Evolutionary conservation across 768 basidiomycete genomes (phyloP).

Genomic region (Symmetrospora coprosmae): DNA sequence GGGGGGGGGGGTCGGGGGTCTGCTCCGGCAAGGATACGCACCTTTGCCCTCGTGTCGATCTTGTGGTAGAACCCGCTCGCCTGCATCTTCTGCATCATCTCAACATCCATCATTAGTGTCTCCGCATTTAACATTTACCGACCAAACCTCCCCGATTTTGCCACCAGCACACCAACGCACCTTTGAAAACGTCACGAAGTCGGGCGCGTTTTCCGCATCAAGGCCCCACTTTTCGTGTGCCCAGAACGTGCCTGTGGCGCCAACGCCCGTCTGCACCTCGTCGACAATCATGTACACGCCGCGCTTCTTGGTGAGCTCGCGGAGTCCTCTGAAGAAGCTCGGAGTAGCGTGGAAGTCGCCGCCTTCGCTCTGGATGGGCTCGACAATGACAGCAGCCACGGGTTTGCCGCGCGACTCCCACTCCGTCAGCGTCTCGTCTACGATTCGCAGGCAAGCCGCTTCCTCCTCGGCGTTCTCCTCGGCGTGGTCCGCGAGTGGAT

Average conservation of each 20-base stretch:
- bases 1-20: too few species aligned
- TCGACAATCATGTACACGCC: conserved; percentile 41
- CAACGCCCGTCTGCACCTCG: conserved; percentile 40
- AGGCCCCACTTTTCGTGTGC: conserved; percentile 41
- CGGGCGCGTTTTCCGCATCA: conserved; percentile 33
- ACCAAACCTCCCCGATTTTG: neutral
- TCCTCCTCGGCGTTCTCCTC: conserved; percentile 39
- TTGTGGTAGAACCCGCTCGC: conserved; percentile 40
- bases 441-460: conserved; percentile 33
- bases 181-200: conserved; percentile 40
- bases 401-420: conserved; percentile 34
- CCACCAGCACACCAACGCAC: conserved; percentile 8
- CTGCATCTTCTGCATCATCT: conserved; percentile 38
- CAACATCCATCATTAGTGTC: neutral
- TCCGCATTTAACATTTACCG: neutral
- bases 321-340: conserved; percentile 38
- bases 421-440: conserved; percentile 28
- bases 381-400: conserved; percentile 42
- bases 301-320: conserved; percentile 36
- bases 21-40: too few species aligned
- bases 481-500: conserved; percentile 38
- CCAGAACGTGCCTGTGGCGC: conserved; percentile 42
- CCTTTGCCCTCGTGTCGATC: conserved; percentile 37
- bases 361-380: conserved; percentile 41
- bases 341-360: conserved; percentile 41